Evolutionary conservation across 2,329 filamentous ascomycete species (phyloP), one percentile per base, ranked within the genome.

Genomic region (Alternaria infectoria): DNA sequence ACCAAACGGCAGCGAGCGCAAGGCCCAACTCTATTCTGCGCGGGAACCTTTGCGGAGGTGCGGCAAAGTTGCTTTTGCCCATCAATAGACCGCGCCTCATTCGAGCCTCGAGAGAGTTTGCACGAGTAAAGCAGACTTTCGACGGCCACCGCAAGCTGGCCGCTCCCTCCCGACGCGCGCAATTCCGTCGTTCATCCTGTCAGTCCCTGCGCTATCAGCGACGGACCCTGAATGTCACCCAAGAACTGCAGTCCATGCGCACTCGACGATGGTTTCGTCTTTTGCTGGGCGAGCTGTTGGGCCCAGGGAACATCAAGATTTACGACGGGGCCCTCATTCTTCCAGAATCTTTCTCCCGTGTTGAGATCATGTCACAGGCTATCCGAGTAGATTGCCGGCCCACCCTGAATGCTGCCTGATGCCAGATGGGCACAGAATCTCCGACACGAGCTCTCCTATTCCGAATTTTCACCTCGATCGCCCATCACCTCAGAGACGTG

Each of bases 261-360:
- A 44, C 65, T 51, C 57, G n/a, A 64, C 59, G 21, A 58, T 61
- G 36, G 51, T 66, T 57, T 64, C 55, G 57, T 57, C 61, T 60
- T 57, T 57, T 58, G 32, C 43, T 63, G 67, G 64, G 66, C 64
- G 65, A 64, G 61, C 63, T 47, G 61, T 60, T 63, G 50, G 40
- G 50, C 55, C 61, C 59, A 62, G 65, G 65, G 63, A 58, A 59
- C 43, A 59, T 62, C 54, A 62, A 57, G 55, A 66, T 46, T 62
- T 59, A 62, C 57, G 60, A 63, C 62, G 51, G 61, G 66, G 64
- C 61, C 65, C 61, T 71, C 66, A 72, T 74, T 69, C 54, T 77
- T 76, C 74, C 69, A 76, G 72, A 75, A 77, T 32, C 30, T 62
- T 76, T 77, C 73, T 74, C 67, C 68, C 71, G 72, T 67, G 56